Percentiles rank a stretch among this genome's conserved stretches.
These are phyloP conservation scores for Xylaria sp. DNA, from an alignment of 2,329 filamentous ascomycete genomes.

Conservation along the genomic window DNA sequence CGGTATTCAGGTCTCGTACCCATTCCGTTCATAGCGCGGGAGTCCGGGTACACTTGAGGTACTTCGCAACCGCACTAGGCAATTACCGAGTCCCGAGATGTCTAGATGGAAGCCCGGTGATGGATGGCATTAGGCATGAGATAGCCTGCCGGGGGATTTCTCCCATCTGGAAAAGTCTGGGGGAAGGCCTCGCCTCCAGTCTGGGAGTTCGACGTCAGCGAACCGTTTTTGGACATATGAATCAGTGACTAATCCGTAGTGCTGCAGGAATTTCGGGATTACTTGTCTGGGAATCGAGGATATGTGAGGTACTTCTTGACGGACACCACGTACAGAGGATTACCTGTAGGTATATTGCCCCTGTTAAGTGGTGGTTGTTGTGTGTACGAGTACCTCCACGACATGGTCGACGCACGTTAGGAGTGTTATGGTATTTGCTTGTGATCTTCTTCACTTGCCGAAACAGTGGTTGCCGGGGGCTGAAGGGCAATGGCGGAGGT, in stretches of 20 bases:
- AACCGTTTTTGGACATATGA: not conserved
- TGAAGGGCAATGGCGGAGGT: not conserved
- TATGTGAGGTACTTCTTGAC: no score
- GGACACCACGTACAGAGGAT: not conserved
- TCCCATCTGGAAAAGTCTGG: not conserved
- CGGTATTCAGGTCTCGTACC: not conserved
- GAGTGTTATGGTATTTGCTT: no score
- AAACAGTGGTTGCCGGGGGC: conserved; percentile 13
- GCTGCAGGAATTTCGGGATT: conserved; percentile 10
- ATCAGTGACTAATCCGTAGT: not conserved
- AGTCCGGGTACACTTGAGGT: not conserved
- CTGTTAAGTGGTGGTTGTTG: not conserved
- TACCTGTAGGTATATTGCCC: not conserved
- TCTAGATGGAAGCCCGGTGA: not conserved
- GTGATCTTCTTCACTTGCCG: not conserved
- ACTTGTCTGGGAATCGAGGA: conserved; percentile 12
- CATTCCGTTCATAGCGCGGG: not conserved
- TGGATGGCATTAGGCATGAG: not conserved
- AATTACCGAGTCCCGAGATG: not conserved
- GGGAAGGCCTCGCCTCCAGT: not conserved
- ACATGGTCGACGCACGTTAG: not conserved
- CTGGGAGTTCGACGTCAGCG: not conserved
- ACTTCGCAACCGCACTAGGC: not conserved
- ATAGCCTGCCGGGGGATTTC: not conserved
- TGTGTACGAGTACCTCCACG: not conserved